phyloP scores from a whole-genome alignment of 192 early-diverging fungal species.

The Bifiguratus adelaidae region DNA sequence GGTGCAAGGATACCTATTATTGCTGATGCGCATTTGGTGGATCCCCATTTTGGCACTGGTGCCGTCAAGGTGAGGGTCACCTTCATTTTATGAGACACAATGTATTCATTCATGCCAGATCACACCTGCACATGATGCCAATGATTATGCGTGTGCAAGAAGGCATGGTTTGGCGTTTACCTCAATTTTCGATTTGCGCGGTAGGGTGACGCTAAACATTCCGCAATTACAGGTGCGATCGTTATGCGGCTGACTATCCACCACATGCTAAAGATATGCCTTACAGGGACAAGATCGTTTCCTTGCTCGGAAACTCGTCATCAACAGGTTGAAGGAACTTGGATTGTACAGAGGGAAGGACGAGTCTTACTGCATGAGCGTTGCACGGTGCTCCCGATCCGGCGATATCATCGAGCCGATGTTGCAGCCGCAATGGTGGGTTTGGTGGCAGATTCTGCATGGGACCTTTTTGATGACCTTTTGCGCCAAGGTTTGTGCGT shows the following conservation, averaged over 20 bases:
- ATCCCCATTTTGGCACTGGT: conserved; percentile 90
- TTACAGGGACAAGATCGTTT: conserved; percentile 72
- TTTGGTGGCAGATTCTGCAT: neutral
- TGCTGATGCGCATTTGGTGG: conserved; percentile 70
- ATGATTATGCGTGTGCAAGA: conserved; percentile 83
- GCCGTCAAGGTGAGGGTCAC: conserved; percentile 71
- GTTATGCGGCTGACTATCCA: neutral
- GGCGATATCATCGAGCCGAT: conserved; percentile 94
- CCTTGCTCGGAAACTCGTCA: conserved; percentile 63
- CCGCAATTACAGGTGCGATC: too few relatives aligned
- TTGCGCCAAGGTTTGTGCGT: conserved; percentile 59
- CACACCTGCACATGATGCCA: conserved; percentile 90
- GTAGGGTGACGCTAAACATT: too few relatives aligned
- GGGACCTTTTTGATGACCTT: neutral
- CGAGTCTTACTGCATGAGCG: conserved; percentile 69
- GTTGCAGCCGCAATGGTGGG: conserved; percentile 89
- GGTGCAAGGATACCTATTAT: conserved; percentile 73
- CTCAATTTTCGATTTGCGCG: conserved; percentile 80
- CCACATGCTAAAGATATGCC: neutral
- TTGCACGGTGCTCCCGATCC: conserved; percentile 64
- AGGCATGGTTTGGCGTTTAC: conserved; percentile 72
- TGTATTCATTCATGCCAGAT: conserved; percentile 46
- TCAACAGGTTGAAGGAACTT: conserved; percentile 48
- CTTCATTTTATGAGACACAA: neutral
- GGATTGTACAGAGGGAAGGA: conserved; percentile 66